Conservation (phyloP, 169 alveolate species). For the Cyclospora cayetanensis region DNA sequence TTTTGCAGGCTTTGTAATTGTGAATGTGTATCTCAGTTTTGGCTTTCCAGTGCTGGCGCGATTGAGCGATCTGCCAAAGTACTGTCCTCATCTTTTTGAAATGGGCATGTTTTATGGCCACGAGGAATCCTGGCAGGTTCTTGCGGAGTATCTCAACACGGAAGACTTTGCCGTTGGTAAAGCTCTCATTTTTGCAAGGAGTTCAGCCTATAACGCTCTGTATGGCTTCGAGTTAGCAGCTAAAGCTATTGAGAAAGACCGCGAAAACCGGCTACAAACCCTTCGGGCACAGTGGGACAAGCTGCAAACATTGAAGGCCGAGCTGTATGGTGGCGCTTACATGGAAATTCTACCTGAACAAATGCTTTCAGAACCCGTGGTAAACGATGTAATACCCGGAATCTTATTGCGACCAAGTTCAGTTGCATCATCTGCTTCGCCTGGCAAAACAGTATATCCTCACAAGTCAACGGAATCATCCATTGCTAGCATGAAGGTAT, state of each 20-base stretch:
- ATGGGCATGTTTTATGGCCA: background rate
- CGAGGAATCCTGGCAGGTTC: background rate
- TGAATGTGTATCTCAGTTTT: background rate
- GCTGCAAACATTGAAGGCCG: background rate
- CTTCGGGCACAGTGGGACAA: background rate
- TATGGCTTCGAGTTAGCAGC: constrained; percentile 43
- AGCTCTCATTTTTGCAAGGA: background rate
- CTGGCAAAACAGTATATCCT: no score
- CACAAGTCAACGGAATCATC: no score
- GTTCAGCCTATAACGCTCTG: constrained; percentile 27
- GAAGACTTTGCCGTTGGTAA: constrained; percentile 11
- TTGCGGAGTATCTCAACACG: background rate
- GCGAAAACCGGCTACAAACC: background rate
- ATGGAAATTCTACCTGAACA: background rate
- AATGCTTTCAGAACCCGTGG: no score
- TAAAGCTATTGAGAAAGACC: constrained; percentile 17
- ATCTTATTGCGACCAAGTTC: no score
- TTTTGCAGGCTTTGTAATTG: background rate
- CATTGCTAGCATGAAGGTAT: no score
- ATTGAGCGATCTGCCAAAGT: constrained; percentile 41
- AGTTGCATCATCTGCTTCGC: no score
- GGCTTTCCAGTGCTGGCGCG: constrained; percentile 60
- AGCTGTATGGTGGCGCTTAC: background rate
- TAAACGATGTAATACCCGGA: no score
- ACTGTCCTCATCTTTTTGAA: constrained; percentile 33